A percentile compares a stretch with the other conserved stretches of the same genome.
Evolutionary conservation across 2,329 filamentous ascomycete genomes (phyloP).

Genomic region (Penicillium sp.): DNA sequence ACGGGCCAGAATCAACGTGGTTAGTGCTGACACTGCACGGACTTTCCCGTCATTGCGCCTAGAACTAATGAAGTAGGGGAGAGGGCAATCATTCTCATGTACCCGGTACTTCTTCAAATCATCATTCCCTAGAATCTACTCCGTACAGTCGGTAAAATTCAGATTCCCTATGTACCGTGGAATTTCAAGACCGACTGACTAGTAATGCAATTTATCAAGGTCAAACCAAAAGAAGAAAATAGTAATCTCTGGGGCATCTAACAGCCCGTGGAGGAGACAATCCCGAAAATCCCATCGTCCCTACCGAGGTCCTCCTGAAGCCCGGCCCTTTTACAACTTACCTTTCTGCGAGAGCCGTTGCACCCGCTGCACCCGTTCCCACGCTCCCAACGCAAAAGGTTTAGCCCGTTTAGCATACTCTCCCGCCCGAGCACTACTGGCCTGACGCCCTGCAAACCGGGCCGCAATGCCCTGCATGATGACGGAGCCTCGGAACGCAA

Average conservation of each 20-base stretch:
- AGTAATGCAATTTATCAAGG: too few relatives aligned
- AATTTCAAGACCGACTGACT: too few relatives aligned
- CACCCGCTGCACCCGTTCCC: conserved; percentile 65
- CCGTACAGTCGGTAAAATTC: not conserved
- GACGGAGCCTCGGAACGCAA: conserved; percentile 59
- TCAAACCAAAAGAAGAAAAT: too few relatives aligned
- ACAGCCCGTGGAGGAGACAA: too few relatives aligned
- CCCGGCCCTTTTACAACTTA: conserved; percentile 43
- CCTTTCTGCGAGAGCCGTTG: conserved; percentile 41
- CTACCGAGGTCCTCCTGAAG: not conserved
- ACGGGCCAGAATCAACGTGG: conserved; percentile 8
- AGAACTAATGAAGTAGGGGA: not conserved
- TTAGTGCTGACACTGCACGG: conserved; percentile 13
- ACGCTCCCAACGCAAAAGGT: conserved; percentile 76
- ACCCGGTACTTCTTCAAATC: not conserved
- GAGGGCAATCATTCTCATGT: not conserved
- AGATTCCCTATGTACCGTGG: too few relatives aligned
- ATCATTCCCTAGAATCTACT: not conserved
- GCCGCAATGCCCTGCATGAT: conserved; percentile 92
- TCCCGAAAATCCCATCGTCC: not conserved
- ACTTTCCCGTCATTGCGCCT: not conserved
- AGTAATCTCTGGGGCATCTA: too few relatives aligned
- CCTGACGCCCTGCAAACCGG: conserved; percentile 78
- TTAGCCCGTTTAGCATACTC: conserved; percentile 69
- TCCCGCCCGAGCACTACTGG: conserved; percentile 79